A percentile compares a stretch with the other conserved stretches of the same genome.
phyloP scores from a whole-genome alignment of 768 basidiomycete genomes.

The Mycena galopus region DNA sequence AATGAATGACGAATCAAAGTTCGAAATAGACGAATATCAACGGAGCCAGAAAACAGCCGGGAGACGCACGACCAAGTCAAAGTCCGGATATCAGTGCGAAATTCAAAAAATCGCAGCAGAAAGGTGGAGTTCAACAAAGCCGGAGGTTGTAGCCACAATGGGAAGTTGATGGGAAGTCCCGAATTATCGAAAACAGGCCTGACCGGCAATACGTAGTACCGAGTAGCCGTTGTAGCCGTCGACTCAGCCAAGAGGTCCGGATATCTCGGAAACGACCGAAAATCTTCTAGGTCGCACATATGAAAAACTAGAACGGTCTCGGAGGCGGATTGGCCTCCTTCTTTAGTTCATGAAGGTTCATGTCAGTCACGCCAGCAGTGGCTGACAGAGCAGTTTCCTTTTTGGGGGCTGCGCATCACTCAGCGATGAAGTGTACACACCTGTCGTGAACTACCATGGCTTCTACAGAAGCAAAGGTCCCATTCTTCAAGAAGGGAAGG shows the following conservation, averaged over 20 bases:
- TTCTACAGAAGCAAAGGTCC: conserved; percentile 66
- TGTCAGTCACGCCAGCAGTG: background rate
- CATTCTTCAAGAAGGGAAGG: conserved; percentile 92
- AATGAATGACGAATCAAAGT: background rate
- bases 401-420: background rate
- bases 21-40: background rate
- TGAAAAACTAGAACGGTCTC: conserved; percentile 8
- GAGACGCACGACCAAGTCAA: no score
- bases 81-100: background rate
- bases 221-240: no score
- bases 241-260: background rate
- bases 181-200: no score
- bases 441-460: conserved; percentile 49
- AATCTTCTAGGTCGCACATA: background rate
- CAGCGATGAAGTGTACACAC: background rate
- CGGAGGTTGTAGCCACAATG: background rate
- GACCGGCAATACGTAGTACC: no score
- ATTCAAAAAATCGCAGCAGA: background rate
- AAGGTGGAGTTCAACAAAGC: background rate
- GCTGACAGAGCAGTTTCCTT: conserved; percentile 9
- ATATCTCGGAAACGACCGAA: conserved; percentile 18
- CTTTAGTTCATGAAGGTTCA: conserved; percentile 16
- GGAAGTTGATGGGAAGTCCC: no score
- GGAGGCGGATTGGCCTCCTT: conserved; percentile 20
- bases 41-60: no score